These are phyloP conservation scores for Daldinia concentrica DNA, from an alignment of 495 filamentous ascomycete genomes.

Conservation along the genomic window DNA sequence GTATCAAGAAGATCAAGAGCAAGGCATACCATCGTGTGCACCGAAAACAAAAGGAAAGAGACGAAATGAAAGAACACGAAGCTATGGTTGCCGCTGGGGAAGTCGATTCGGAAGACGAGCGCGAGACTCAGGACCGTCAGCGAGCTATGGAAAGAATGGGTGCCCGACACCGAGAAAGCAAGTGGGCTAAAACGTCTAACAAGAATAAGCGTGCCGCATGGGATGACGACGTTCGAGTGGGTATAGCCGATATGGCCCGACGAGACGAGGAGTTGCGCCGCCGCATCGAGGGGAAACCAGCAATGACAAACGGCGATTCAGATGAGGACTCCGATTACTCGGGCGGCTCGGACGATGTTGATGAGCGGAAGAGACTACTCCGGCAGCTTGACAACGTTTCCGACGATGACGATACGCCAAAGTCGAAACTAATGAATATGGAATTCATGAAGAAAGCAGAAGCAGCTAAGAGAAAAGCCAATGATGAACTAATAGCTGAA, in stretches of 20 bases:
- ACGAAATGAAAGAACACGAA: conserved; percentile 75
- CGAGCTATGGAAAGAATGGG: conserved; percentile 91
- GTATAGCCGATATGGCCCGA: conserved; percentile 82
- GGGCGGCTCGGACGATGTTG: conserved; percentile 61
- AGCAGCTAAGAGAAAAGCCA: conserved; percentile 74
- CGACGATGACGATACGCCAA: conserved; percentile 49
- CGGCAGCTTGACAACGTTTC: conserved; percentile 64
- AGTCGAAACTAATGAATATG: conserved; percentile 53
- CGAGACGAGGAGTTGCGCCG: conserved; percentile 85
- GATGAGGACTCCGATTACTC: conserved; percentile 64
- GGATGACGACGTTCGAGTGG: conserved; percentile 82
- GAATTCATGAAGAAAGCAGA: conserved; percentile 91
- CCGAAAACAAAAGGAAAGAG: conserved; percentile 80
- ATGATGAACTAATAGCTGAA: conserved; percentile 80
- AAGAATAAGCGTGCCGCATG: conserved; percentile 78
- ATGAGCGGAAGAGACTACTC: conserved; percentile 67
- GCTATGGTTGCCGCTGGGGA: conserved; percentile 73
- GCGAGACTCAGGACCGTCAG: conserved; percentile 78
- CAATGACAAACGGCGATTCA: conserved; percentile 59
- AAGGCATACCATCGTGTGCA: conserved; percentile 93
- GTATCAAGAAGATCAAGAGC: conserved; percentile 98
- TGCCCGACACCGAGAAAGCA: conserved; percentile 86
- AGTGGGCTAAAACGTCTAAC: conserved; percentile 92
- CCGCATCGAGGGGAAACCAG: conserved; percentile 80
- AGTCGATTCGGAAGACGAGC: conserved; percentile 73